Percentiles rank a stretch among this genome's conserved stretches.
phyloP scores from a whole-genome alignment of 371 early-diverging fungal genomes.

The Apophysomyces sp. region DNA sequence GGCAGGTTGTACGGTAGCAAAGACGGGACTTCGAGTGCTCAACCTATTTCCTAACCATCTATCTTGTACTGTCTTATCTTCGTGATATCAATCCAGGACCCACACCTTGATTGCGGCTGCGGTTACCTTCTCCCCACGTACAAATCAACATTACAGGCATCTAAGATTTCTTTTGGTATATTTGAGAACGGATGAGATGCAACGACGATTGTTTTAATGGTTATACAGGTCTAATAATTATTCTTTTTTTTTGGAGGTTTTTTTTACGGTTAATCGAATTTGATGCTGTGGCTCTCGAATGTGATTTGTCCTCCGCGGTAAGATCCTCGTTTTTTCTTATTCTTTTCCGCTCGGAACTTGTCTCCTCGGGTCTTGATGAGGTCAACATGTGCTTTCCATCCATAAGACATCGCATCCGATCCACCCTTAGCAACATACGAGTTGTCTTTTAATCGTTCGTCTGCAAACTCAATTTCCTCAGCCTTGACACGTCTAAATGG shows the following conservation, averaged over 20 bases:
- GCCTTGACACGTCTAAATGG: conserved; percentile 84
- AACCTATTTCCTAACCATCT: no score
- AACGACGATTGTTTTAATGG: not conserved
- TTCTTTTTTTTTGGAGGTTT: not conserved
- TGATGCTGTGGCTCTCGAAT: conserved; percentile 83
- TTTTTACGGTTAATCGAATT: conserved; percentile 60
- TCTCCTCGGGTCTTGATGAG: conserved; percentile 91
- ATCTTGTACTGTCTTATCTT: no score
- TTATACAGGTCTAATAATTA: not conserved
- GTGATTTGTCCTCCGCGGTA: conserved; percentile 94
- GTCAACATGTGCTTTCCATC: conserved; percentile 91
- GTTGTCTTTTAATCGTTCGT: conserved; percentile 85
- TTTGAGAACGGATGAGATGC: not conserved
- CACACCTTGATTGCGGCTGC: no score
- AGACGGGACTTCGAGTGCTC: no score
- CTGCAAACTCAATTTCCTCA: conserved; percentile 79
- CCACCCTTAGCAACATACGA: conserved; percentile 71
- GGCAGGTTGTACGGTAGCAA: no score
- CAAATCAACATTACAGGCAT: no score
- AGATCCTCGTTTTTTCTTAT: conserved; percentile 96
- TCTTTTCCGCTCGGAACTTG: conserved; percentile 94
- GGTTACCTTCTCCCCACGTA: no score
- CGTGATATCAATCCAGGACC: no score
- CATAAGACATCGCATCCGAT: conserved; percentile 73
- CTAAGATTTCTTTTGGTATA: not conserved